A percentile compares a stretch with the other conserved stretches of the same genome.
Evolutionary conservation across 768 basidiomycete genomes (phyloP).

Genomic region (Grammothele lineata): DNA sequence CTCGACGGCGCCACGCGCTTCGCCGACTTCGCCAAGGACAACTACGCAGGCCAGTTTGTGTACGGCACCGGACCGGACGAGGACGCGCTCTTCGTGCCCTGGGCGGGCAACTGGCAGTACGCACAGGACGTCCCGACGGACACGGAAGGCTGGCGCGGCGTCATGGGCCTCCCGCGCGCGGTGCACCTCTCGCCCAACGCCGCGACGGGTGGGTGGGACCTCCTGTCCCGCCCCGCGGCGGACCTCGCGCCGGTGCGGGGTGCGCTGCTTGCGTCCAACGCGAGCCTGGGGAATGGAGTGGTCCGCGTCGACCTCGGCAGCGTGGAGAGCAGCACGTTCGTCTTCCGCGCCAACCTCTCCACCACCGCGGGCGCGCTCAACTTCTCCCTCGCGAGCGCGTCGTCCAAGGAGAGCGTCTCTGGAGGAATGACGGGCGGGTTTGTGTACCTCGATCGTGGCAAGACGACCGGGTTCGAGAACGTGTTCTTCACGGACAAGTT

Average conservation of each 20-base stretch:
- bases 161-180: slow-evolving; percentile 9
- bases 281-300: not conserved
- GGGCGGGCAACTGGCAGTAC: slow-evolving; percentile 14
- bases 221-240: slow-evolving; percentile 5
- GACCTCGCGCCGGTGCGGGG: slow-evolving; percentile 9
- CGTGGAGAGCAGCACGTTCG: too few species aligned
- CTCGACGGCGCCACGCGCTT: slow-evolving; percentile 4
- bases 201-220: slow-evolving; percentile 3
- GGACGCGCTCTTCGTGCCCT: slow-evolving; percentile 8
- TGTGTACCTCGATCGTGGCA: not conserved
- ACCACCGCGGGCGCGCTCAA: too few species aligned
- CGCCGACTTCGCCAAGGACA: slow-evolving; percentile 13
- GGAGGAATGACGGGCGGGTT: slow-evolving; percentile 9
- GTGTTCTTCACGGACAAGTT: slow-evolving; percentile 9
- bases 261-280: not conserved
- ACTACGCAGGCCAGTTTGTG: slow-evolving; percentile 15
- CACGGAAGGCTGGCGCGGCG: slow-evolving; percentile 13
- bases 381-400: slow-evolving; percentile 5
- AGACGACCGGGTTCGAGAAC: too few species aligned
- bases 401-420: slow-evolving; percentile 6
- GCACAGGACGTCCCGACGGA: slow-evolving; percentile 6
- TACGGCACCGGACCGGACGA: slow-evolving; percentile 3
- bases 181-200: slow-evolving; percentile 6
- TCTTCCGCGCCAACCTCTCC: too few species aligned
- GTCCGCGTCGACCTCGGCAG: slow-evolving; percentile 1